Evolutionary conservation across 345 rosid genomes (phyloP).

Genomic region (Mallotus nudiflorus): DNA sequence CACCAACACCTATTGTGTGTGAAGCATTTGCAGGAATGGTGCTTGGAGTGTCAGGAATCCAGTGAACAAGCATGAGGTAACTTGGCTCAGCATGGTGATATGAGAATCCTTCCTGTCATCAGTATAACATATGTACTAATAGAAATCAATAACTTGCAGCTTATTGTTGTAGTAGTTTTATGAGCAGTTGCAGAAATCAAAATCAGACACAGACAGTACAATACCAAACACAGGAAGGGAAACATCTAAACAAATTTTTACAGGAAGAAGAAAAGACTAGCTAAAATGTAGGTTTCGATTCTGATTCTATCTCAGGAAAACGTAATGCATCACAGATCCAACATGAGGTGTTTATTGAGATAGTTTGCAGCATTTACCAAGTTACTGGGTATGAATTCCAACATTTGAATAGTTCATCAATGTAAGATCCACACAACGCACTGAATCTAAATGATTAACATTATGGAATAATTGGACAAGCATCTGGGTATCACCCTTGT

Average conservation of each 20-base stretch:
- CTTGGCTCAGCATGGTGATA: constrained; percentile 84
- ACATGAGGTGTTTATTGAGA: neutral
- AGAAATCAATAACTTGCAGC: constrained; percentile 3
- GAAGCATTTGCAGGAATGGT: constrained; percentile 81
- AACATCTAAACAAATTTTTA: no score
- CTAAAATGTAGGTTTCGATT: neutral
- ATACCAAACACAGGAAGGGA: no score
- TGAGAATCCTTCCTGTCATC: constrained; percentile 63
- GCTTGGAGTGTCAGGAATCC: constrained; percentile 65
- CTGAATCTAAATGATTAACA: no score
- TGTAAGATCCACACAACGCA: no score
- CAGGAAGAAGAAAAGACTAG: neutral
- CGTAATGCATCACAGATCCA: no score
- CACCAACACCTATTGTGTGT: constrained; percentile 72
- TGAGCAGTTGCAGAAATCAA: no score
- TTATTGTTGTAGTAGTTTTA: no score
- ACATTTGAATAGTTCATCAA: no score
- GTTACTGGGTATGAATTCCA: no score
- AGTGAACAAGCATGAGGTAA: constrained; percentile 78
- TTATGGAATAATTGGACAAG: neutral
- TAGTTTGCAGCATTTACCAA: no score
- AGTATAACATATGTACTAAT: neutral
- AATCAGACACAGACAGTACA: no score
- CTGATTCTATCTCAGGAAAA: neutral
- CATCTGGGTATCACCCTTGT: no score